Evolutionary conservation across 306 rosid genomes (phyloP).

Genomic region (Quercus mongolica): DNA sequence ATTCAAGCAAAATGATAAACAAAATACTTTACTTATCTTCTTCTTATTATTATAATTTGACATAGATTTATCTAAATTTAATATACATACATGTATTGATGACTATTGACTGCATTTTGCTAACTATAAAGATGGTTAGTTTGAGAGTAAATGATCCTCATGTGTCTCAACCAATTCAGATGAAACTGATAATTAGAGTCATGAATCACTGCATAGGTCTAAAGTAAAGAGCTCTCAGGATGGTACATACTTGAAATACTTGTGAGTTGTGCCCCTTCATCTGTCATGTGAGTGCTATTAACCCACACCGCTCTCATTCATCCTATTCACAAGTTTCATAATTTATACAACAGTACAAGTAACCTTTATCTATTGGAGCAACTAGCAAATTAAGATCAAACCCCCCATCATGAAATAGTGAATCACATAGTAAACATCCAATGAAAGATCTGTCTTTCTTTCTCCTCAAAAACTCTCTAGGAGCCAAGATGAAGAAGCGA

Average conservation of each 20-base stretch:
- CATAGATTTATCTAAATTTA: no score
- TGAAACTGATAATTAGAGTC: neutral
- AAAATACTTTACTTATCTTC: no score
- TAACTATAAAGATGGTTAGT: neutral
- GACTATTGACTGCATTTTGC: no score
- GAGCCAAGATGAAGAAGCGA: constrained; percentile 78
- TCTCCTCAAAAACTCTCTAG: constrained; percentile 66
- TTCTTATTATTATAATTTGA: no score
- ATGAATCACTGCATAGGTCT: neutral
- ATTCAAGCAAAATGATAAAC: no score
- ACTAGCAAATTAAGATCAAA: neutral
- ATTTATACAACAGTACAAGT: neutral
- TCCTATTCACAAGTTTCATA: constrained; percentile 54
- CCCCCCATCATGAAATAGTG: constrained; percentile 13
- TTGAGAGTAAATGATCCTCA: constrained; percentile 11
- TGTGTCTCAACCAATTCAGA: constrained; percentile 9
- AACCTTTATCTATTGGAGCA: constrained; percentile 25
- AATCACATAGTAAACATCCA: neutral
- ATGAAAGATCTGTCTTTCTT: constrained; percentile 67
- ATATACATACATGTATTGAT: no score
- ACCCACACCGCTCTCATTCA: constrained; percentile 69
- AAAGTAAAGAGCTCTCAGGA: neutral
- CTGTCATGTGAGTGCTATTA: constrained; percentile 45
- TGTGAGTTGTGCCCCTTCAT: constrained; percentile 22
- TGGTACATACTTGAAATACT: neutral